Base-by-base conservation (phyloP, 2,329 filamentous ascomycete species). In the Xylariaceae sp. region DNA sequence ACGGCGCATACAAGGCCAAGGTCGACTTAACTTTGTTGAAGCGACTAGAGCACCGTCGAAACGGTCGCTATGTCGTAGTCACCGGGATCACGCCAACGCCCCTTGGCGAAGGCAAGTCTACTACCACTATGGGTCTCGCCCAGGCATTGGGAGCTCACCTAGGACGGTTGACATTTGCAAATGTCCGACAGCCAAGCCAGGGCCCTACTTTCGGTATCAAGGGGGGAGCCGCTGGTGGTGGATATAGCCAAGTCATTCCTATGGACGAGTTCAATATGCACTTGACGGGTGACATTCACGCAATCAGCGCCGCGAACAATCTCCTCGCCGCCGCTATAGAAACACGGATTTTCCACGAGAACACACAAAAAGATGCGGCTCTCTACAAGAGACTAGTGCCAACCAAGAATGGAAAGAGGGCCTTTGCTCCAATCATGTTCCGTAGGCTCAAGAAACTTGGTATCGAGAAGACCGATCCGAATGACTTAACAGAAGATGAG, bases 261-360 rank as follows among this genome's bases (percentile, higher is more conserved):
- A 98, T 98, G 93, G 93, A 98, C 57, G 93, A 98, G 66, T 98
- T 98, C 74, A 98, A 98, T 69, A 73, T 98, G 61, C 93, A 98
- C 65, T 71, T 98, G 58, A 98, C 93, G 41, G 93, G 93, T 57
- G 93, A 98, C 63, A 97, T 98, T 43, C 93, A 98, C 64, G 93
- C 93, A 51, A 93, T 98, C 59, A 89, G 89, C 39, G 91, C 91
- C 19, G 93, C 93, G 29, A 98, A 97, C 77, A 98, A 98, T 68
- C 75, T 98, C 43, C 79, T 98, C 33, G 91, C 93, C 34, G 93
- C 93, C 41, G 93, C 93, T 28, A 94, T 98, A 49, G 93, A 98
- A 63, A 97, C 93, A 2, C 85, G 93, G 55, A 97, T 98, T 70
- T 98, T 96, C 76, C 93, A 98, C 63, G 93, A 98, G 68, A 85